These are phyloP conservation scores for Hymenoscyphus repandus DNA, from an alignment of 2,329 filamentous ascomycete genomes.

Conservation along the genomic window DNA sequence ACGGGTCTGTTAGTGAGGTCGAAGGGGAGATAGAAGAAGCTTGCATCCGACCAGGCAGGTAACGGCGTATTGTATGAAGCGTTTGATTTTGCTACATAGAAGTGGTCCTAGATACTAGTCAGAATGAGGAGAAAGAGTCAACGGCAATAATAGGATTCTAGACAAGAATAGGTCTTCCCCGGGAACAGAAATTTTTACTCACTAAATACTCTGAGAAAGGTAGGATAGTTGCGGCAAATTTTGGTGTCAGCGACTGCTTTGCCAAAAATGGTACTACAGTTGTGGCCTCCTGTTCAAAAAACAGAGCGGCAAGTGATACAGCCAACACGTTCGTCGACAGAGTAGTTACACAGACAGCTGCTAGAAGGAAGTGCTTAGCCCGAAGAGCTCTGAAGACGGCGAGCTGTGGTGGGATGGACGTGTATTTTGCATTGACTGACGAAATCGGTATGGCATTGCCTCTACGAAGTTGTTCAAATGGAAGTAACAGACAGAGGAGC, in stretches of 20 bases:
- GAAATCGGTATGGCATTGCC: slow-evolving; percentile 35
- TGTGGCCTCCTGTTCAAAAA: slow-evolving; percentile 34
- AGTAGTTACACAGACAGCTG: slow-evolving; percentile 41
- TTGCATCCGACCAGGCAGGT: slow-evolving; percentile 43
- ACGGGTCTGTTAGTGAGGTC: neutral
- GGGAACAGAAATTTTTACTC: neutral
- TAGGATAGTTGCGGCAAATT: slow-evolving; percentile 9
- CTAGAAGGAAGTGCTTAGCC: slow-evolving; percentile 42
- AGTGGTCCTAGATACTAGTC: slow-evolving; percentile 31
- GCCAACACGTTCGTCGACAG: slow-evolving; percentile 49
- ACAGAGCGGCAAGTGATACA: slow-evolving; percentile 45
- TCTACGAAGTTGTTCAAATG: slow-evolving; percentile 43
- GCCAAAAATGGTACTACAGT: slow-evolving; percentile 4
- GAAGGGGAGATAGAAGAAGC: slow-evolving; percentile 45
- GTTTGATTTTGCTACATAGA: slow-evolving; percentile 42
- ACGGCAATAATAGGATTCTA: no score
- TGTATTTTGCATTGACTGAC: slow-evolving; percentile 43
- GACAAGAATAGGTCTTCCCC: slow-evolving; percentile 21
- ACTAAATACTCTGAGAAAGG: no score
- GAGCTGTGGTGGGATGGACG: slow-evolving; percentile 50
- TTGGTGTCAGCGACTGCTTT: slow-evolving; percentile 4
- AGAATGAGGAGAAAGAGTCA: no score
- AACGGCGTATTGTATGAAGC: slow-evolving; percentile 37
- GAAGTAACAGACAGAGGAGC: slow-evolving; percentile 47
- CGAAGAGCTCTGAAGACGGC: slow-evolving; percentile 40